Percentiles rank a stretch among this genome's conserved stretches.
Evolutionary conservation across 306 rosid species (phyloP).

Genomic region (Corylus heterophylla): DNA sequence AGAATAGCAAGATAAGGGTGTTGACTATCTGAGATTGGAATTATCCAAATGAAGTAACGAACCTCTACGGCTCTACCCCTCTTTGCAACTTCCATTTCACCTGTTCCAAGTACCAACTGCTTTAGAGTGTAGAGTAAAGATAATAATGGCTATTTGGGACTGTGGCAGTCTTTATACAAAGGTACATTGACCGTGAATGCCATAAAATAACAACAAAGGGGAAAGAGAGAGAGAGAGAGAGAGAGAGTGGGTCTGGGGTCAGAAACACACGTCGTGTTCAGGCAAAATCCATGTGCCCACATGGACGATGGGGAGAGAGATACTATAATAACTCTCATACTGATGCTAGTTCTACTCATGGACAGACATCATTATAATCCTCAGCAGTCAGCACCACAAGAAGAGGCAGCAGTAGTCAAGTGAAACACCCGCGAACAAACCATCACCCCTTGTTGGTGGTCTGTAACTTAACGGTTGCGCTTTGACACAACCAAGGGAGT

Average conservation of each 20-base stretch:
- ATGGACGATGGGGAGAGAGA: constrained; percentile 48
- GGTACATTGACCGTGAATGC: constrained; percentile 56
- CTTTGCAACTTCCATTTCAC: background rate
- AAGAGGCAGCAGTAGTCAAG: background rate
- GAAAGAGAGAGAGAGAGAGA: constrained; percentile 21
- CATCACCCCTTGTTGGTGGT: background rate
- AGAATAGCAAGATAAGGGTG: background rate
- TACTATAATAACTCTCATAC: background rate
- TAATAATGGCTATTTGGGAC: background rate
- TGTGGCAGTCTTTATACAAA: constrained; percentile 13
- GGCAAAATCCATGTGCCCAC: constrained; percentile 98
- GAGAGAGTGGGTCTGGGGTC: constrained; percentile 40
- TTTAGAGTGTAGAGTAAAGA: background rate
- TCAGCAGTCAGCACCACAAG: constrained; percentile 3
- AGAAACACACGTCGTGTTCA: constrained; percentile 85
- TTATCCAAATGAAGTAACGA: background rate
- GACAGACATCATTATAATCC: constrained; percentile 41
- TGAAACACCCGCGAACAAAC: background rate
- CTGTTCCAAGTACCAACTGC: background rate
- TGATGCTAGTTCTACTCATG: constrained; percentile 22
- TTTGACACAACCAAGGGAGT: constrained; percentile 1
- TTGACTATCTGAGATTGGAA: background rate
- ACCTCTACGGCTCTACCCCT: background rate
- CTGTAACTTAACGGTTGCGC: background rate
- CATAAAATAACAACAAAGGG: constrained; percentile 33